Evolutionary conservation across 176 grass and related monocot genomes (phyloP).

Genomic region (Bonia amplexicaulis): DNA sequence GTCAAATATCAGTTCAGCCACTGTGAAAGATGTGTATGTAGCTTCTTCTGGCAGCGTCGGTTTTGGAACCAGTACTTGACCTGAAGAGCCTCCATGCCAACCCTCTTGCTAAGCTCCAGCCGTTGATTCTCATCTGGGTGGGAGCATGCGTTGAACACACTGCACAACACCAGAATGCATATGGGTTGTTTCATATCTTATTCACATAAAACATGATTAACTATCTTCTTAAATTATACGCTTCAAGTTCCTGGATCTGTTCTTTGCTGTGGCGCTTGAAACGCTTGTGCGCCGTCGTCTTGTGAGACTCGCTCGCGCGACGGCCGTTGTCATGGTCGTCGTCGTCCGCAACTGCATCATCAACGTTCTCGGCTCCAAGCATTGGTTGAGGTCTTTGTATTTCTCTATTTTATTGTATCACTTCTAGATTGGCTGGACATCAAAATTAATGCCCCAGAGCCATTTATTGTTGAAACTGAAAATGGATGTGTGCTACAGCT

Average conservation of each 20-base stretch:
- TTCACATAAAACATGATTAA: not conserved
- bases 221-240: not conserved
- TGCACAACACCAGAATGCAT: not conserved
- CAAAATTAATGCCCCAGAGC: not conserved
- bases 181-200: not conserved
- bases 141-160: not conserved
- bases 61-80: constrained; percentile 45
- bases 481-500: not conserved
- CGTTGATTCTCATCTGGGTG: not conserved
- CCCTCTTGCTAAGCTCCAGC: not conserved
- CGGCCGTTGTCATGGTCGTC: not conserved
- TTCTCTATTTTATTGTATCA: not conserved
- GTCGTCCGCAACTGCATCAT: not conserved
- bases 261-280: not conserved
- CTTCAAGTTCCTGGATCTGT: not conserved
- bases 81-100: not conserved
- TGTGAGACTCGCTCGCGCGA: not conserved
- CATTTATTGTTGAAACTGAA: not conserved
- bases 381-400: not conserved
- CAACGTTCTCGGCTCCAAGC: too few species aligned
- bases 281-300: not conserved
- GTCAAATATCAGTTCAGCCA: not conserved
- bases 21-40: not conserved
- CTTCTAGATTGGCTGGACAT: not conserved
- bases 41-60: not conserved